Evolutionary conservation across 2,329 filamentous ascomycete genomes (phyloP), one percentile per base, ranked within the genome.

Genomic region (Phyllosticta capitalensis): DNA sequence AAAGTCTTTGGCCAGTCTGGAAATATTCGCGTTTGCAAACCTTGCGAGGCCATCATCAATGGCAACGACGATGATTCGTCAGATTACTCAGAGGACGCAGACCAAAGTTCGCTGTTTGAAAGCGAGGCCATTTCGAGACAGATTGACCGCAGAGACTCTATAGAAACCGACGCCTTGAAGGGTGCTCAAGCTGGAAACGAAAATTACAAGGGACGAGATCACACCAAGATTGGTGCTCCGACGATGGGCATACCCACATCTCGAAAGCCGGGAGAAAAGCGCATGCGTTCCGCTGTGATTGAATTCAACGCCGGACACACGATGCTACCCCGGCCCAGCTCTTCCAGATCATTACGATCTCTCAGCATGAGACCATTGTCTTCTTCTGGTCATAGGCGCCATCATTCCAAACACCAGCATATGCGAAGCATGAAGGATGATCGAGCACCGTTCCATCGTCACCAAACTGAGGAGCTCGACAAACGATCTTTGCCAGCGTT

Each of bases 1-100:
- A 83, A 88, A 63, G 85, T 87, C 55, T 97, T 99, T 71, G 92
- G 90, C 17, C 90, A 96, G 55, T 83, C 86, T 54, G 89, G 90
- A 6, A 89, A 85, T 14, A 79, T 99, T 50, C 83, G 92, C 61
- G 90, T 99, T 12, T 99, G 94, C 76, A 96, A 92, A 67, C 90
- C 89, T 21, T 99, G 94, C 67, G 85, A 97, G 65, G 84, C 85
- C 58, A 91, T 97, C 68, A 95, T 99, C 65, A 90, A 92, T 65
- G 88, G 90, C 48, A 87, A 92, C 52, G 88, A 95, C 62, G 91
- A 96, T 68, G 89, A 89, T 64, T 95, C 92, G 60, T 96, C 92
- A 0, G 92, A 95, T 49, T 91, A 94, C 64, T 95, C 91, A 24
- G 89, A 86, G 28, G 89, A 91, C 59, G 89, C 87, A 67, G 88